Conservation (phyloP, 192 early-diverging fungal species). For the Coemansia sp. region DNA sequence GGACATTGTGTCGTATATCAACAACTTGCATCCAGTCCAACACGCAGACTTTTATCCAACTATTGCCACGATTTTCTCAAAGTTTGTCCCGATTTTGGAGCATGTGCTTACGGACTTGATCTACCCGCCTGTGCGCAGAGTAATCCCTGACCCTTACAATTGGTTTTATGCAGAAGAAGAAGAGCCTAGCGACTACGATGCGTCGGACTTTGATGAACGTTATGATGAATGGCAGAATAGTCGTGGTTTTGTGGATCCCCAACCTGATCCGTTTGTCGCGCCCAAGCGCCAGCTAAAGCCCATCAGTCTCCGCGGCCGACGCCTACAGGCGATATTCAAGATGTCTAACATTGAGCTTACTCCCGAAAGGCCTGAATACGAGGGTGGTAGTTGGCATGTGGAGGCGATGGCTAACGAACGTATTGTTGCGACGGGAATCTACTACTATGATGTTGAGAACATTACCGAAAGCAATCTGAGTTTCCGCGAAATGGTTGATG, state of each 20-base stretch:
- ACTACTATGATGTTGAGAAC: slow-evolving; percentile 71
- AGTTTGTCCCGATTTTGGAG: slow-evolving; percentile 68
- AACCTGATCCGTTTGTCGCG: slow-evolving; percentile 40
- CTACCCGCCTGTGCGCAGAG: slow-evolving; percentile 4
- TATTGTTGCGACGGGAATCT: slow-evolving; percentile 72
- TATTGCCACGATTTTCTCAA: slow-evolving; percentile 55
- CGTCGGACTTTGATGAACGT: slow-evolving; percentile 19
- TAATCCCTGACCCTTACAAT: slow-evolving; percentile 17
- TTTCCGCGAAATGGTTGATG: slow-evolving; percentile 53
- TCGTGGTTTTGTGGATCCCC: slow-evolving; percentile 22
- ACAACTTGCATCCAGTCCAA: slow-evolving; percentile 65
- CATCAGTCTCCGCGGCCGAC: slow-evolving; percentile 35
- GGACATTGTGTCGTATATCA: slow-evolving; percentile 65
- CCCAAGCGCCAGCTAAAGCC: slow-evolving; percentile 28
- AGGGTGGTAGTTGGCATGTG: slow-evolving; percentile 66
- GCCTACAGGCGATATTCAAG: slow-evolving; percentile 68
- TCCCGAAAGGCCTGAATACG: slow-evolving; percentile 61
- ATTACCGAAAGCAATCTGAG: slow-evolving; percentile 61
- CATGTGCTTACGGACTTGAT: slow-evolving; percentile 41
- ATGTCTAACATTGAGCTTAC: slow-evolving; percentile 67
- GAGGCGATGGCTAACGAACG: slow-evolving; percentile 71
- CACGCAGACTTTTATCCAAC: slow-evolving; percentile 55
- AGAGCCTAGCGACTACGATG: slow-evolving; percentile 18
- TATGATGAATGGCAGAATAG: slow-evolving; percentile 23
- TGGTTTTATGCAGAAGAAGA: slow-evolving; percentile 20